Conservation (phyloP, 2,329 filamentous ascomycete species). For the Aureobasidium sp. region DNA sequence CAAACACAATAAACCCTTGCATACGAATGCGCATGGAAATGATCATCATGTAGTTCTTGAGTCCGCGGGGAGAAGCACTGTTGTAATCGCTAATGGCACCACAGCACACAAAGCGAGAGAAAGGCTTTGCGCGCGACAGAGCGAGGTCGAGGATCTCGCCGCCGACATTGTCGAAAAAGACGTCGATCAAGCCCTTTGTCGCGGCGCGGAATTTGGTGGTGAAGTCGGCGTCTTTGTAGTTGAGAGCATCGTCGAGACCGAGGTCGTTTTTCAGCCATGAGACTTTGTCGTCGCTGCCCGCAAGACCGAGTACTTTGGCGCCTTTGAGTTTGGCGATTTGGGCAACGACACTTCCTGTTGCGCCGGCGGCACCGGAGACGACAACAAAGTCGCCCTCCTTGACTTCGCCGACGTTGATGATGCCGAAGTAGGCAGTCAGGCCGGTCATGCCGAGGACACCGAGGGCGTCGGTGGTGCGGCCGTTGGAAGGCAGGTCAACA, state of each 20-base stretch:
- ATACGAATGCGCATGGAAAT: constrained; percentile 50
- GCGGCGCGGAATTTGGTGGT: constrained; percentile 42
- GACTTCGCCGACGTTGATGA: constrained; percentile 59
- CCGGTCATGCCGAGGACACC: constrained; percentile 52
- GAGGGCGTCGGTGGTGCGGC: constrained; percentile 22
- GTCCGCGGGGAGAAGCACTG: constrained; percentile 50
- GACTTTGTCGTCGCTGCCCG: constrained; percentile 60
- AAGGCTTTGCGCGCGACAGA: constrained; percentile 51
- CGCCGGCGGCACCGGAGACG: constrained; percentile 68
- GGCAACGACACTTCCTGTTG: constrained; percentile 66
- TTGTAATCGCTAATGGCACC: constrained; percentile 58
- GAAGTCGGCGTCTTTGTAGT: constrained; percentile 61
- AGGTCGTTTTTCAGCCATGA: constrained; percentile 51
- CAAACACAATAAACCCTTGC: constrained; percentile 67
- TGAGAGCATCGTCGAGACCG: constrained; percentile 59
- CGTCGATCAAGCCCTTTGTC: constrained; percentile 31
- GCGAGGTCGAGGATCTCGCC: constrained; percentile 60
- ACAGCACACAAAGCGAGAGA: constrained; percentile 61
- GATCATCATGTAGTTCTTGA: constrained; percentile 47
- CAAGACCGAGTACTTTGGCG: constrained; percentile 55
- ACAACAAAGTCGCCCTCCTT: constrained; percentile 66
- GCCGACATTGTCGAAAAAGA: constrained; percentile 64
- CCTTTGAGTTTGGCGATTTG: constrained; percentile 72
- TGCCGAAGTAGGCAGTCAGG: constrained; percentile 68
- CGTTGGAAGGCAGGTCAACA: constrained; percentile 17